Evolutionary conservation across 768 basidiomycete genomes (phyloP).

Genomic region (Pleurotus salmoneostramineus): DNA sequence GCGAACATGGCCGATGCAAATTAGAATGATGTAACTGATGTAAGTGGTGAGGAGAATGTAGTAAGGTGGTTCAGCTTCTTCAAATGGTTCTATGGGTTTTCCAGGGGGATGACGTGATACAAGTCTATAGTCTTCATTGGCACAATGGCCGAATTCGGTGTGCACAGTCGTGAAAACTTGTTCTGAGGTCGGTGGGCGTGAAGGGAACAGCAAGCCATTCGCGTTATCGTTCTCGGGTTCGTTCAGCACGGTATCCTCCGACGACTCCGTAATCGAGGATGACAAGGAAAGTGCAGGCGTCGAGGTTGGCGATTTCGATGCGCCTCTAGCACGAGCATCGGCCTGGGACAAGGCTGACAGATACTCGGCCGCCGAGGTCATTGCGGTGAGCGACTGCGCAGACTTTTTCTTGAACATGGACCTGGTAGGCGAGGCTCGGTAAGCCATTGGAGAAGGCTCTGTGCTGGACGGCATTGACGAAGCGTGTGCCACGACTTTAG

Average conservation of each 20-base stretch:
- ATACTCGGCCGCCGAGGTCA: conserved; percentile 55
- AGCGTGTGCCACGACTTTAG: neutral
- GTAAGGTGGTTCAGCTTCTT: conserved; percentile 86
- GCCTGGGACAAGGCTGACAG: conserved; percentile 58
- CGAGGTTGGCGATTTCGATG: conserved; percentile 40
- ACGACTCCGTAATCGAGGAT: conserved; percentile 65
- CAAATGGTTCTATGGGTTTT: conserved; percentile 43
- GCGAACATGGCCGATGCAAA: conserved; percentile 86
- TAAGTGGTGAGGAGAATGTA: conserved; percentile 92
- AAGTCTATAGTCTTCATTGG: conserved; percentile 69
- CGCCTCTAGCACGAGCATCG: conserved; percentile 62
- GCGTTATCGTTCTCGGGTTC: conserved; percentile 41
- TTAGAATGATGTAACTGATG: conserved; percentile 89
- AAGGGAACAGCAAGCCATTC: conserved; percentile 58
- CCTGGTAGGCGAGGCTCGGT: conserved; percentile 34
- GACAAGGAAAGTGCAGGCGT: conserved; percentile 75
- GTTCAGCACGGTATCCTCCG: conserved; percentile 62
- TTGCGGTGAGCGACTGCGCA: conserved; percentile 27
- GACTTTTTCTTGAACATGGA: conserved; percentile 47
- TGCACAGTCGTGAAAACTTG: conserved; percentile 78
- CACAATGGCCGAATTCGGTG: conserved; percentile 91
- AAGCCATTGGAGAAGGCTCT: conserved; percentile 42
- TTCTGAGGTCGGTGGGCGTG: conserved; percentile 73
- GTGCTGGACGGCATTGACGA: conserved; percentile 31
- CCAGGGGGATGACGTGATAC: conserved; percentile 57